A percentile compares a stretch with the other conserved stretches of the same genome.
phyloP scores from a whole-genome alignment of 1,284 basidiomycete species.

The Ceratobasidium sp. region DNA sequence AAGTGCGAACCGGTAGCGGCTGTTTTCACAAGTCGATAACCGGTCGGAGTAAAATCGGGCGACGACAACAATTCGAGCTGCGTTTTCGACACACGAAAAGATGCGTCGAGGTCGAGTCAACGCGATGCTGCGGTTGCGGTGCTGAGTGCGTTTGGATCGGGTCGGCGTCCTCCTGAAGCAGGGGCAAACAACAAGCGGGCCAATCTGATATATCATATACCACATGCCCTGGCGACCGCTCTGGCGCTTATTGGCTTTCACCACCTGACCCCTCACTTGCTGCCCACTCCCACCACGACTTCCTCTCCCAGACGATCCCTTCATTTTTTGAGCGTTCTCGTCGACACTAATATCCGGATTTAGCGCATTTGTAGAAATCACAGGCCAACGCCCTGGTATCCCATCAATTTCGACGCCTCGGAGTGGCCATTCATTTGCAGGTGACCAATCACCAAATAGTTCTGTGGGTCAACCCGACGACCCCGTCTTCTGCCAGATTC shows the following conservation, averaged over 20 bases:
- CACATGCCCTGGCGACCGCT: slow-evolving; percentile 25
- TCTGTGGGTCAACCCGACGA: too few species aligned
- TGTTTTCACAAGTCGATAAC: slow-evolving; percentile 40
- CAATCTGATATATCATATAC: slow-evolving; percentile 25
- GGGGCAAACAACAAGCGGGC: slow-evolving; percentile 18
- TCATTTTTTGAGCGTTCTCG: not conserved
- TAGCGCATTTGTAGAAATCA: slow-evolving; percentile 25
- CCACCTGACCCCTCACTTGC: slow-evolving; percentile 8
- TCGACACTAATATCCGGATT: slow-evolving; percentile 9
- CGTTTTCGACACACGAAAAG: too few species aligned
- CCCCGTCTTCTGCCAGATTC: too few species aligned
- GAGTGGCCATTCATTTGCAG: not conserved
- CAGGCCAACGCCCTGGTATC: not conserved
- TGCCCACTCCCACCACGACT: not conserved
- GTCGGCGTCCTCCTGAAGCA: not conserved
- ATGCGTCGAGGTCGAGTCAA: too few species aligned
- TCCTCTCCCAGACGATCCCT: not conserved
- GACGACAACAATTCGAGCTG: too few species aligned
- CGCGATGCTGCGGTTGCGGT: not conserved
- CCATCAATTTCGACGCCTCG: not conserved
- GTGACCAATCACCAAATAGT: not conserved
- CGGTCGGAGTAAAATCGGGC: slow-evolving; percentile 7
- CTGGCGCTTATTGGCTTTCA: slow-evolving; percentile 20
- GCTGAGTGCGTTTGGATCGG: slow-evolving; percentile 13
- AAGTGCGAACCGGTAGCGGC: slow-evolving; percentile 36